These are phyloP conservation scores for Mortierella sp. DNA, from an alignment of 371 early-diverging fungal species.

Conservation along the genomic window DNA sequence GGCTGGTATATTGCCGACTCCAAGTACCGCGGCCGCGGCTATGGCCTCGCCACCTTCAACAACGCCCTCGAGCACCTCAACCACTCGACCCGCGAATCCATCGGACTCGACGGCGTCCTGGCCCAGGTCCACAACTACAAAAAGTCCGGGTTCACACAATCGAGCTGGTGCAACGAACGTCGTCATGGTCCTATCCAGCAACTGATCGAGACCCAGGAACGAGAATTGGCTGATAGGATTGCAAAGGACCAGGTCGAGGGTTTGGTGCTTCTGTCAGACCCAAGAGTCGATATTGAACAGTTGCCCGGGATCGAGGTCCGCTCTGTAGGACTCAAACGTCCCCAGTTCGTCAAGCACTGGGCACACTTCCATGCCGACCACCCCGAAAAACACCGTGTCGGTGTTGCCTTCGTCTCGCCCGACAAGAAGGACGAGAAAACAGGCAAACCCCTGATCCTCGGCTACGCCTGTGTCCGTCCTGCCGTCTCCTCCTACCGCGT, in stretches of 20 bases:
- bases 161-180: slow-evolving; percentile 49
- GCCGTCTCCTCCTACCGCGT: slow-evolving; percentile 49
- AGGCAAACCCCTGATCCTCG: slow-evolving; percentile 35
- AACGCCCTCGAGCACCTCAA: slow-evolving; percentile 30
- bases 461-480: slow-evolving; percentile 52
- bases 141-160: slow-evolving; percentile 46
- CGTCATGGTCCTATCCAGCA: slow-evolving; percentile 27
- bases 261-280: slow-evolving; percentile 11
- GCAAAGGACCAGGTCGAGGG: neutral
- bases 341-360: slow-evolving; percentile 43
- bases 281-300: slow-evolving; percentile 27
- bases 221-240: slow-evolving; percentile 11
- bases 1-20: slow-evolving; percentile 47
- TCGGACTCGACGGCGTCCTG: slow-evolving; percentile 56
- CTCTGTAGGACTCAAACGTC: slow-evolving; percentile 42
- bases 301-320: slow-evolving; percentile 23
- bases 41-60: slow-evolving; percentile 35
- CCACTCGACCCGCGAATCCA: slow-evolving; percentile 4
- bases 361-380: slow-evolving; percentile 33
- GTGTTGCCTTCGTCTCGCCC: slow-evolving; percentile 23
- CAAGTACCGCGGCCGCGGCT: slow-evolving; percentile 43
- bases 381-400: slow-evolving; percentile 33
- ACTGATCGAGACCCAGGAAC: slow-evolving; percentile 19
- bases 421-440: slow-evolving; percentile 21
- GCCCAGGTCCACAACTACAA: slow-evolving; percentile 48